These are phyloP conservation scores for Populus pruinosa DNA, from an alignment of 345 rosid genomes.

Conservation along the genomic window DNA sequence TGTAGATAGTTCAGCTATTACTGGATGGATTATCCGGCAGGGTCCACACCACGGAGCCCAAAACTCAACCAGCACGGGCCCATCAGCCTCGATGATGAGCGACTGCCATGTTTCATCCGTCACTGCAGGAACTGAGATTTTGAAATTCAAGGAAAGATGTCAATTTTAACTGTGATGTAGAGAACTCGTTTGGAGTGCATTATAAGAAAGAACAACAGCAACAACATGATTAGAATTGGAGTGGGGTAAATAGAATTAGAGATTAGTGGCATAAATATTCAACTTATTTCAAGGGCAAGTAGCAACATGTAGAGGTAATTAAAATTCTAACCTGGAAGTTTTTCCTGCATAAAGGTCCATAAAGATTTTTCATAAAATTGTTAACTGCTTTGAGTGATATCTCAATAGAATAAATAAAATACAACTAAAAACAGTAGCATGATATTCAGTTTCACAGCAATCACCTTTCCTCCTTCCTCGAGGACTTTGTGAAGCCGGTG, in stretches of 20 bases:
- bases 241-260: neutral
- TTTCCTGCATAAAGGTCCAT: neutral
- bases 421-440: neutral
- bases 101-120: conserved; percentile 62
- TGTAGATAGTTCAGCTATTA: conserved; percentile 50
- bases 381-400: neutral
- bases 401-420: too few relatives aligned
- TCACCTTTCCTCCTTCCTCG: too few relatives aligned
- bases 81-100: conserved; percentile 49
- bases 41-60: conserved; percentile 95
- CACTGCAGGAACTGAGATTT: conserved; percentile 21
- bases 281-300: neutral
- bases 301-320: too few relatives aligned
- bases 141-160: conserved; percentile 12
- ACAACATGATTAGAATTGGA: neutral
- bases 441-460: too few relatives aligned
- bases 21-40: conserved; percentile 66
- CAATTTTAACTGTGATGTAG: neutral
- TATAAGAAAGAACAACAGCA: neutral
- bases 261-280: neutral
- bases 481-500: too few relatives aligned
- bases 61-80: conserved; percentile 61
- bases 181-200: neutral
- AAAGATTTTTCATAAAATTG: neutral
- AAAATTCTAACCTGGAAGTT: neutral